These are phyloP conservation scores for Chaetomium strumarium DNA, from an alignment of 2,329 filamentous ascomycete species.

Conservation along the genomic window DNA sequence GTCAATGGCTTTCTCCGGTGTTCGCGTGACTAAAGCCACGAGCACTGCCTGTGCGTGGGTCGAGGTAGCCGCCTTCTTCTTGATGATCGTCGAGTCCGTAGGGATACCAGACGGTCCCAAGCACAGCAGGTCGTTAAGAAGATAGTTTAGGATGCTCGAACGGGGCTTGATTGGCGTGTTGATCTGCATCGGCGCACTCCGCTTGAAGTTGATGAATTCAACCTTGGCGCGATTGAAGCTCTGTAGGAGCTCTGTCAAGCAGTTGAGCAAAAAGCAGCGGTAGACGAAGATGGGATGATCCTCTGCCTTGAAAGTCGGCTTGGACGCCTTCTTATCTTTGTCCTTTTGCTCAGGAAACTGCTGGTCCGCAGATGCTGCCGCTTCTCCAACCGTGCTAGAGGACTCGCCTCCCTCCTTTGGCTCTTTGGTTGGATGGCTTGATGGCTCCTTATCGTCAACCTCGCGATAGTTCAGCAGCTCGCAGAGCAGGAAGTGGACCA, in stretches of 20 bases:
- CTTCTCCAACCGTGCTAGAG: conserved; percentile 31
- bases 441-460: conserved; percentile 74
- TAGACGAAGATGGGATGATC: conserved; percentile 96
- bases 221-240: conserved; percentile 95
- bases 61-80: conserved; percentile 82
- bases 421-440: conserved; percentile 37
- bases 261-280: conserved; percentile 89
- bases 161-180: conserved; percentile 91
- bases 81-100: conserved; percentile 67
- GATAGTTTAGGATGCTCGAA: conserved; percentile 86
- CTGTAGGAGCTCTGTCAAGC: conserved; percentile 80
- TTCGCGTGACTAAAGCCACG: conserved; percentile 81
- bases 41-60: conserved; percentile 80
- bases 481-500: conserved; percentile 89
- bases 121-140: conserved; percentile 72
- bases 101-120: conserved; percentile 57
- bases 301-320: conserved; percentile 78
- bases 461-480: conserved; percentile 89
- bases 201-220: conserved; percentile 98
- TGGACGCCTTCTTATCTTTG: conserved; percentile 59
- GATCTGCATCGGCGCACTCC: conserved; percentile 76
- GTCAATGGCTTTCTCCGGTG: conserved; percentile 65
- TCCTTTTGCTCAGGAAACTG: conserved; percentile 31
- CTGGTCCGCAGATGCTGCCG: conserved; percentile 17
- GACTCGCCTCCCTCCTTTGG: conserved; percentile 32